Base-by-base conservation (phyloP, 2,329 filamentous ascomycete genomes). In the Elsinoe australis region DNA sequence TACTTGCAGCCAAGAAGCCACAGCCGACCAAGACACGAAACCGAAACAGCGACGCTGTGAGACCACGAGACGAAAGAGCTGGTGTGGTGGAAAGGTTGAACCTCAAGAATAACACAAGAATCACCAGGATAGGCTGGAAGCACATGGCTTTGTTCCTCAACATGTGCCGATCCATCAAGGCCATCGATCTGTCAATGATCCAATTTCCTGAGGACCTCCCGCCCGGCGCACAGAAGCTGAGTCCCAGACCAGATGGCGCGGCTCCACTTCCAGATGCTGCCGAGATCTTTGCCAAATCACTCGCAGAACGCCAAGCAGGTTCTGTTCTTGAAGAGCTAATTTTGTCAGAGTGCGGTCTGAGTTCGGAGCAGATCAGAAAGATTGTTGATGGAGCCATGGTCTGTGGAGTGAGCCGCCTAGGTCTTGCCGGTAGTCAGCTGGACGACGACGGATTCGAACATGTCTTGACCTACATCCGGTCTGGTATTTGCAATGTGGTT, bases 131-230 rank as follows among this genome's bases (percentile, higher is more conserved):
- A 54, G 92, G 90, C 12, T 98, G 92, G 92, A 88, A 83, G 58
- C 81, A 96, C 61, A 81, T 96, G 50, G 84, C 83, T 32, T 71
- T 95, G 5, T 98, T 96, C 62, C 74, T 95, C 46, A 87, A 95
- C 66, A 82, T 95, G 71, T 95, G 87, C 57, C 82, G 81, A 53
- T 88, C 88, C 1, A 72, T 98, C 49, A 89, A 88, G 63, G 83
- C 78, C 4, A 76, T 96, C 18, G 92, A 98, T 63, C 64, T 96
- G 21, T 94, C 89, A 1, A 83, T 86, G 59, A 82, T 95, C 51
- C 77, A 79, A 2, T 90, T 96, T 54, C 88, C 87, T 2, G 68
- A 70, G 35, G 57, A 61, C 3, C 55, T 62, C 24, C 58, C 61
- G 7, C 49, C 56, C 4, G 48, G 48, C 5, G 54, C 49, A 7